A percentile compares a stretch with the other conserved stretches of the same genome.
Evolutionary conservation across 345 rosid genomes (phyloP).

Genomic region (Arabidopsis thaliana): TAIR10.1 NC_003071.7:9662001-9662500

Average conservation of each 20-base stretch:
- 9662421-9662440: conserved; percentile 80
- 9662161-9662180: background rate
- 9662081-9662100: conserved; percentile 95
- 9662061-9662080: conserved; percentile 99
- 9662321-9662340: background rate
- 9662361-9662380: conserved; percentile 77
- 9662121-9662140: conserved; percentile 17
- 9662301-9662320: background rate
- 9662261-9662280: conserved; percentile 89
- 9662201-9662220: conserved; percentile 86
- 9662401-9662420: conserved; percentile 86
- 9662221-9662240: conserved; percentile 98
- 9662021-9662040: conserved; percentile 40
- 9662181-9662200: conserved; percentile 49
- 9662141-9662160: background rate
- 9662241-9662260: conserved; percentile 90
- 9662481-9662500: conserved; percentile 5
- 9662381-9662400: conserved; percentile 82
- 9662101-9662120: conserved; percentile 83
- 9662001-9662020: background rate
- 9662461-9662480: background rate
- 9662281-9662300: conserved; percentile 6
- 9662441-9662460: conserved; percentile 72
- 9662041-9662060: conserved; percentile 98
- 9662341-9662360: conserved; percentile 65